A percentile compares a stretch with the other conserved stretches of the same genome.
Conservation (phyloP, 768 basidiomycete species). For the Harrya chromipes region DNA sequence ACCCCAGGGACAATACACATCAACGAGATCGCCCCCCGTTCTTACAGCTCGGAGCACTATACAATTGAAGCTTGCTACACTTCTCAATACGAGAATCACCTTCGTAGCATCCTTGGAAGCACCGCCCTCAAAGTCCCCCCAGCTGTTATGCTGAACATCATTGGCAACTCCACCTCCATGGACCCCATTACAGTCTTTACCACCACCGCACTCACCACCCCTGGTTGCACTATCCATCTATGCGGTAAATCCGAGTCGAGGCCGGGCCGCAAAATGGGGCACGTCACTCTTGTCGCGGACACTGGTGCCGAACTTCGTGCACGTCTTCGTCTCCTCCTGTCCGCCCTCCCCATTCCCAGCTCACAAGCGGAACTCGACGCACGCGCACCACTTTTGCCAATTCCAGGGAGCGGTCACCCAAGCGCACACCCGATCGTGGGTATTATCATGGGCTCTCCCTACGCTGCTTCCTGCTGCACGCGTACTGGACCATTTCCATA, state of each 20-base stretch:
- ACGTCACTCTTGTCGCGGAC: slow-evolving; percentile 83
- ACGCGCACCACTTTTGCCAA: slow-evolving; percentile 47
- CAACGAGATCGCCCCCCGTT: slow-evolving; percentile 97
- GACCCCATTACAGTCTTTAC: slow-evolving; percentile 54
- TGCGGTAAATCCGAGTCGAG: slow-evolving; percentile 94
- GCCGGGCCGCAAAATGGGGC: slow-evolving; percentile 96
- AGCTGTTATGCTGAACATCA: slow-evolving; percentile 90
- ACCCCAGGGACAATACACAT: slow-evolving; percentile 67
- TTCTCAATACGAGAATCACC: slow-evolving; percentile 97
- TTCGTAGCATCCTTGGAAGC: slow-evolving; percentile 92
- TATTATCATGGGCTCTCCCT: slow-evolving; percentile 98
- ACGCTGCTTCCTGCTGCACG: slow-evolving; percentile 87
- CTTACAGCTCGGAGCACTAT: slow-evolving; percentile 98
- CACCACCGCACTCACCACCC: slow-evolving; percentile 58
- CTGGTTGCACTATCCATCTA: slow-evolving; percentile 81
- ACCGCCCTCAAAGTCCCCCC: slow-evolving; percentile 85
- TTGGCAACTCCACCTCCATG: slow-evolving; percentile 75
- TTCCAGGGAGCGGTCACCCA: slow-evolving; percentile 51
- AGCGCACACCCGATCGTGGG: slow-evolving; percentile 77
- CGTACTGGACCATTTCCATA: slow-evolving; percentile 73
- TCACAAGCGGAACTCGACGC: slow-evolving; percentile 45
- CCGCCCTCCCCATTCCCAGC: slow-evolving; percentile 48
- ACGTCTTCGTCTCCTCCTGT: slow-evolving; percentile 72
- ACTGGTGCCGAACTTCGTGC: slow-evolving; percentile 71
- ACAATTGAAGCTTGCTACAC: slow-evolving; percentile 97